phyloP scores from a whole-genome alignment of 306 rosid genomes.

The Trifolium subterraneum region DNA sequence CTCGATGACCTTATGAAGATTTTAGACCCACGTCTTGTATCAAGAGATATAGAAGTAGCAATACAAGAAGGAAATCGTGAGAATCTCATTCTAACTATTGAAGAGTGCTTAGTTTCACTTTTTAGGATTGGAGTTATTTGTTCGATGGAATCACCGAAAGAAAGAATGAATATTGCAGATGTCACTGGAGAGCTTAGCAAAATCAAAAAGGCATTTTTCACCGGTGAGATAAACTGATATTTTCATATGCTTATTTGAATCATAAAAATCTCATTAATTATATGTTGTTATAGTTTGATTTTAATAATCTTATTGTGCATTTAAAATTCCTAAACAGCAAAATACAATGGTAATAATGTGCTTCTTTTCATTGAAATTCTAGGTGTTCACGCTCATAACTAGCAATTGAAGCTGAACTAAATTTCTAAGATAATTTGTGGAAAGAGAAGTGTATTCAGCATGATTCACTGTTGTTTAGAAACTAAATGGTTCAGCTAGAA shows the following conservation, averaged over 20 bases:
- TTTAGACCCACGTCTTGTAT: constrained; percentile 7
- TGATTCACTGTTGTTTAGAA: background rate
- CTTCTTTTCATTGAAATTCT: background rate
- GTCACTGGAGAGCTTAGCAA: background rate
- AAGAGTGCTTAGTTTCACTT: background rate
- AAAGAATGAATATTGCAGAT: constrained; percentile 8
- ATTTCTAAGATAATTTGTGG: too few relatives aligned
- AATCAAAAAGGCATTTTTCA: background rate
- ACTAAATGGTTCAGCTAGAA: background rate
- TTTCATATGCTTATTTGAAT: background rate
- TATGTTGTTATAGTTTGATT: background rate
- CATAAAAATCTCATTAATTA: background rate
- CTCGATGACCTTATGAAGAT: background rate
- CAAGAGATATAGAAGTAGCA: background rate
- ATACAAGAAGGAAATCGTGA: background rate
- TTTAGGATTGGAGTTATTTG: background rate
- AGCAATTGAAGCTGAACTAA: background rate
- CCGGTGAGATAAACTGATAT: background rate
- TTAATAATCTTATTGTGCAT: background rate
- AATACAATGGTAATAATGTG: background rate
- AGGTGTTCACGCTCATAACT: background rate
- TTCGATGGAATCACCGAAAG: constrained; percentile 1
- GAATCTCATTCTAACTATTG: background rate
- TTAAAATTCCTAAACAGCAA: background rate
- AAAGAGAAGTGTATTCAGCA: background rate